Base-by-base conservation (phyloP, 495 filamentous ascomycete species). In the Jackrogersella minutella region DNA sequence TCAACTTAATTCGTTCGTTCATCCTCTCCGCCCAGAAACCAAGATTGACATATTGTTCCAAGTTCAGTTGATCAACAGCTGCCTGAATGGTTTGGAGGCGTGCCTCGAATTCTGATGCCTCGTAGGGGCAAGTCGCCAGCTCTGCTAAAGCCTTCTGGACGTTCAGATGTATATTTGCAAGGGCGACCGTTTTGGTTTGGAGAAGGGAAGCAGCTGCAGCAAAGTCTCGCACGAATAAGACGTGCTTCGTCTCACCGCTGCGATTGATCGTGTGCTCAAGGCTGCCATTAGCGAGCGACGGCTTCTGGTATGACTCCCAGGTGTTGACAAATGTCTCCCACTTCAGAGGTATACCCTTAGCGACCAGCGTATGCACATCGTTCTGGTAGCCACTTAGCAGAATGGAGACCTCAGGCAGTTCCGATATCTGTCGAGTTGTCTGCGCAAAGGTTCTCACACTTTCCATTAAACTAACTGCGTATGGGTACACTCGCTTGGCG, bases 321-420 rank as follows among this genome's bases (percentile, higher is more conserved):
- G 92, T 93, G 70, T 97, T 92, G 30, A 99, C 91, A 73, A 99
- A 97, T 0, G 95, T 94, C 73, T 99, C 95, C 95, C 95, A 99
- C 69, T 91, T 88, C 28, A 98, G 80, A 9, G 91, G 90, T 43
- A 97, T 82, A 40, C 95, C 95, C 79, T 95, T 97, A 44, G 80
- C 79, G 56, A 98, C 86, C 68, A 97, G 85, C 26, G 75, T 76
- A 59, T 97, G 91, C 0, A 91, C 90, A 54, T 97, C 91, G 65
- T 93, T 96, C 59, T 93, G 87, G 68, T 98, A 96, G 24, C 95
- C 93, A 68, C 88, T 92, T 13, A 99, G 81, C 3, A 99, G 79
- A 34, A 96, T 89, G 2, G 92, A 86, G 28, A 96, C 92, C 62
- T 93, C 90, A 5, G 87, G 82, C 90, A 98, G 93, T 33, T 90